Conservation (phyloP, 192 early-diverging fungal species). For the Funneliformis mosseae region DNA sequence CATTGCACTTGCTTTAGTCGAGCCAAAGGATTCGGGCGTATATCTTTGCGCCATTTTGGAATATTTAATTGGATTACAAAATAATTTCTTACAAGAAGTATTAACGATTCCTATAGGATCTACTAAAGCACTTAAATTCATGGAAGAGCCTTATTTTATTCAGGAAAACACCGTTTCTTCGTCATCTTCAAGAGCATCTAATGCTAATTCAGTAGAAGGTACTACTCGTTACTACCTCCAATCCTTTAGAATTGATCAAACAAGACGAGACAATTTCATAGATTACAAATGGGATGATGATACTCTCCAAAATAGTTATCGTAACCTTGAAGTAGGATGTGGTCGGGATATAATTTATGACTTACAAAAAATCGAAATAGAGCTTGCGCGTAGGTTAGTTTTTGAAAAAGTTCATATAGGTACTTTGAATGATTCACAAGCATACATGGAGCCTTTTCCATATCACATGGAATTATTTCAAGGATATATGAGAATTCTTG, state of each 20-base stretch:
- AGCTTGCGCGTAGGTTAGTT: slow-evolving; percentile 19
- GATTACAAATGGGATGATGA: slow-evolving; percentile 21
- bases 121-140: slow-evolving; percentile 22
- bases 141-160: slow-evolving; percentile 4
- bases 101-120: not conserved
- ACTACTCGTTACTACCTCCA: not conserved
- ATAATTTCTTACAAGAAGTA: slow-evolving; percentile 26
- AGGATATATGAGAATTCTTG: not conserved
- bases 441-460: slow-evolving; percentile 12
- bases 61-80: slow-evolving; percentile 32
- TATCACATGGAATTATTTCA: slow-evolving; percentile 34
- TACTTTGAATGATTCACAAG: not conserved
- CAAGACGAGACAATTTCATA: not conserved
- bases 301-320: slow-evolving; percentile 25
- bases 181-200: not conserved
- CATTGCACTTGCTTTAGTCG: slow-evolving; percentile 12
- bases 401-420: slow-evolving; percentile 24
- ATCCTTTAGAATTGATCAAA: not conserved
- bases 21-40: not conserved
- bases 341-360: slow-evolving; percentile 31
- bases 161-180: too few species aligned
- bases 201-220: not conserved
- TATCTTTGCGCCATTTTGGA: slow-evolving; percentile 23
- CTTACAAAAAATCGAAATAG: slow-evolving; percentile 23
- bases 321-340: slow-evolving; percentile 15